Conservation (phyloP, 257 asterid species). For the Cinchona pubescens region DNA sequence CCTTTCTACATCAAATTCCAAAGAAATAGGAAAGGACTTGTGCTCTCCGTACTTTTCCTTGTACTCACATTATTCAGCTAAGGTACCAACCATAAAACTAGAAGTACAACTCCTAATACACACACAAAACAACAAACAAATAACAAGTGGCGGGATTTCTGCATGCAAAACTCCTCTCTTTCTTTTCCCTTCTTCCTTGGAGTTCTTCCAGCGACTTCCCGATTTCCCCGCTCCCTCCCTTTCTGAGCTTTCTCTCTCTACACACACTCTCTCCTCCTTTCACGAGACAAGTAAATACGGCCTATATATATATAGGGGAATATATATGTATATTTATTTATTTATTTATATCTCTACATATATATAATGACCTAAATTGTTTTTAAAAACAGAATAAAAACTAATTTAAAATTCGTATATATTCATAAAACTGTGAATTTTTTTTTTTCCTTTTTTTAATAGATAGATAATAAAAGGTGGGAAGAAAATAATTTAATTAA, state of each 20-base stretch:
- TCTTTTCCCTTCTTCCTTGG: no score
- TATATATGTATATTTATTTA: no score
- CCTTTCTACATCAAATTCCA: not conserved
- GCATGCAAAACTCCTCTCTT: constrained; percentile 33
- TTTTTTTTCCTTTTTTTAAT: no score
- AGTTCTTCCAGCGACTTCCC: constrained; percentile 50
- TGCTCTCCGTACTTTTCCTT: not conserved
- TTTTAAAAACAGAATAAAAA: no score
- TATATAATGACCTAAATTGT: no score
- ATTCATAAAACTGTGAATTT: not conserved
- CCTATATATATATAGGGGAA: no score
- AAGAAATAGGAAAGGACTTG: not conserved
- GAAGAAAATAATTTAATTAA: no score
- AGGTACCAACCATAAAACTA: not conserved
- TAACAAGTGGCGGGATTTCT: constrained; percentile 72
- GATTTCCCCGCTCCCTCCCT: constrained; percentile 30
- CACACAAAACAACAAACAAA: no score
- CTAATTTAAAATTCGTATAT: no score
- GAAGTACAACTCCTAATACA: not conserved
- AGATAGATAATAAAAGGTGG: no score
- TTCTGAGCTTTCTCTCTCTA: constrained; percentile 19
- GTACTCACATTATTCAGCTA: not conserved
- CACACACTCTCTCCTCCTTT: not conserved
- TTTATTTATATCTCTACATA: no score
- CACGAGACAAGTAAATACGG: constrained; percentile 23